Base-by-base conservation (phyloP, 441 rosid species). In the Gossypium davidsonii region DNA sequence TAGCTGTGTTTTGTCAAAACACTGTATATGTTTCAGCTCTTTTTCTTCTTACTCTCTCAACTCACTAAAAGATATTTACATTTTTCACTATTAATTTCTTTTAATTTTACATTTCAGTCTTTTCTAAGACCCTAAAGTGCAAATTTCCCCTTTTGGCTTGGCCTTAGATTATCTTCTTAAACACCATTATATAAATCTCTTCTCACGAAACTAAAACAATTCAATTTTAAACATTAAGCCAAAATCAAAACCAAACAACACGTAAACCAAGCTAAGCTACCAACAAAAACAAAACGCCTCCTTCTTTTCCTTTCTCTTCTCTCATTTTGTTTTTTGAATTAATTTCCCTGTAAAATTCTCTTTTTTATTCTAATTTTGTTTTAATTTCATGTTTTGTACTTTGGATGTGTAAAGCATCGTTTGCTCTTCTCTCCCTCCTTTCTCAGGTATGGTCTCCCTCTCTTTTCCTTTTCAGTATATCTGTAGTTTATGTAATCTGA, bases 321-420 rank as follows among this genome's bases (percentile, higher is more conserved):
- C 18, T 23, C 66, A 34, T 72, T 67, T 60, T 46, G 76, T 76
- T 10, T 25, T 58, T 57, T 58, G 6, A 14, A 6, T 34, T 2
- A 14, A 3, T 51, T 5, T 51, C 10, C 15, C 56, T 5, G 17
- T 51, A 15, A n/a, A 51, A 51, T 26, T 59, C 42, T 28, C 28
- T 55, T 23, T 55, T 55, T 6, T 55, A 7, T 55, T 18, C 21
- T 10, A 51, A 51, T 1, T 51, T 51, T 51, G 2, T 20, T 49
- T 7, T 44, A 44, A 34, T 59, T 57, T 21, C 58, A 6, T 20
- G 72, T 37, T 78, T 76, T 26, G 53, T 71, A 72, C 74, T 78
- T 76, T 80, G 79, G 87, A 87, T 87, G 89, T 81, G 70, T 77
- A 74, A 42, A 75, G 76, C 82, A 73, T 79, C 84, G 26, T 10